Conservation (phyloP, 108 stramenopile genomes). For the Nitzschia putrida region DNA sequence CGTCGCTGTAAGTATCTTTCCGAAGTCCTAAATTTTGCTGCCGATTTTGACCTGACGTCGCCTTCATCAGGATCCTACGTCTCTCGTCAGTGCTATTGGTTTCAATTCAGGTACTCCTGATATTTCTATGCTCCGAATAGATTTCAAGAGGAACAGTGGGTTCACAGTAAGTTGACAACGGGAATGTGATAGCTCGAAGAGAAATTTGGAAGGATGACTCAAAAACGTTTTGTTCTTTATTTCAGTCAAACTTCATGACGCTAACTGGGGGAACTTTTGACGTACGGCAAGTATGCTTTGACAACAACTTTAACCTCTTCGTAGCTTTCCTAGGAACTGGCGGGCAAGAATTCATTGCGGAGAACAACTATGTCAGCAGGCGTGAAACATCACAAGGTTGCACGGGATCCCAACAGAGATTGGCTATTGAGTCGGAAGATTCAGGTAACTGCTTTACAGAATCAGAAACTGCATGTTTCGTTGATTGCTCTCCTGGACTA, state of each 20-base stretch:
- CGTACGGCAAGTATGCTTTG: slow-evolving; percentile 1
- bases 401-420: background rate
- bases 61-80: background rate
- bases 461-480: background rate
- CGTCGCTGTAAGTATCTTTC: background rate
- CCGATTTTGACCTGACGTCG: no score
- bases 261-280: background rate
- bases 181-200: background rate
- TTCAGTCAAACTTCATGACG: slow-evolving; percentile 5
- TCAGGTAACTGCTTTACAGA: background rate
- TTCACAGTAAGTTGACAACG: background rate
- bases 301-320: background rate
- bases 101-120: background rate
- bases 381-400: slow-evolving; percentile 8
- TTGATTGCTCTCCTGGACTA: background rate
- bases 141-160: background rate
- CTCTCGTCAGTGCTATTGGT: background rate
- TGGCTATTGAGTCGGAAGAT: background rate
- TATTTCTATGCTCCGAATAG: background rate
- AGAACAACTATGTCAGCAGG: background rate
- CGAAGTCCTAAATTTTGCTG: background rate
- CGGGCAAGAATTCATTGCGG: background rate
- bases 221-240: background rate
- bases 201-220: background rate
- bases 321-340: background rate